These are phyloP conservation scores for Porcisia hertigi DNA, from an alignment of 208 protist genomes.

Conservation along the genomic window DNA sequence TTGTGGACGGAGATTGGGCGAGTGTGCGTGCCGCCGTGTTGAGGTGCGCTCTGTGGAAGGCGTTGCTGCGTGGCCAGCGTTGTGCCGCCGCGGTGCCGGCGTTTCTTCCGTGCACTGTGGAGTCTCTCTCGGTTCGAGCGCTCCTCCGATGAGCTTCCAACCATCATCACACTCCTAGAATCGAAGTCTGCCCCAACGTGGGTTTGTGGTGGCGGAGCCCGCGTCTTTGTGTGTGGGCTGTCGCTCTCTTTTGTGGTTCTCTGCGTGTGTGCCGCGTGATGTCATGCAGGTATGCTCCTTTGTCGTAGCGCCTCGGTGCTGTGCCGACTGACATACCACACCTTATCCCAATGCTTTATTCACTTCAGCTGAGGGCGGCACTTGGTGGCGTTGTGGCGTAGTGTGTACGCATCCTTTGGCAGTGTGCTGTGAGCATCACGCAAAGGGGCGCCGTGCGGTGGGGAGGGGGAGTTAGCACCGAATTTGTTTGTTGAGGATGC, in stretches of 20 bases:
- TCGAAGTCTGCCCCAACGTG: too few relatives aligned
- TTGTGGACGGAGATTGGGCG: too few relatives aligned
- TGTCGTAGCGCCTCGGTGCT: slow-evolving; percentile 22
- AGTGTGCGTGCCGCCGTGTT: too few relatives aligned
- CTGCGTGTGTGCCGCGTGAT: slow-evolving; percentile 11
- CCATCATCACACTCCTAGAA: too few relatives aligned
- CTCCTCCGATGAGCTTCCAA: too few relatives aligned
- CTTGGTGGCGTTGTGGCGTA: background rate
- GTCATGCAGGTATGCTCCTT: slow-evolving; percentile 36
- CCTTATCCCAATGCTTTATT: slow-evolving; percentile 34
- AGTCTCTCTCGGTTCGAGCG: too few relatives aligned
- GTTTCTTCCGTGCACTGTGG: too few relatives aligned
- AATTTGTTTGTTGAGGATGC: background rate
- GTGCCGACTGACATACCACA: slow-evolving; percentile 28
- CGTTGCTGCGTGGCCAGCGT: too few relatives aligned
- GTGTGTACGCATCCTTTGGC: background rate
- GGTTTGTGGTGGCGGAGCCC: background rate
- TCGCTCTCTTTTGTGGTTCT: background rate
- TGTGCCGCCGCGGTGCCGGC: too few relatives aligned
- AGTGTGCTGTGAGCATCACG: background rate
- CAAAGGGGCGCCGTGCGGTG: background rate
- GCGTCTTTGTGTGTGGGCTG: background rate
- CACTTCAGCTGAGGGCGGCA: slow-evolving; percentile 7
- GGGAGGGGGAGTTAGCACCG: background rate
- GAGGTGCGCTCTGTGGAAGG: too few relatives aligned